Percentiles rank a stretch among this genome's conserved stretches.
These are phyloP conservation scores for Tardiomyces digboiensis DNA, from an alignment of 1,139 yeast genomes.

Conservation along the genomic window DNA sequence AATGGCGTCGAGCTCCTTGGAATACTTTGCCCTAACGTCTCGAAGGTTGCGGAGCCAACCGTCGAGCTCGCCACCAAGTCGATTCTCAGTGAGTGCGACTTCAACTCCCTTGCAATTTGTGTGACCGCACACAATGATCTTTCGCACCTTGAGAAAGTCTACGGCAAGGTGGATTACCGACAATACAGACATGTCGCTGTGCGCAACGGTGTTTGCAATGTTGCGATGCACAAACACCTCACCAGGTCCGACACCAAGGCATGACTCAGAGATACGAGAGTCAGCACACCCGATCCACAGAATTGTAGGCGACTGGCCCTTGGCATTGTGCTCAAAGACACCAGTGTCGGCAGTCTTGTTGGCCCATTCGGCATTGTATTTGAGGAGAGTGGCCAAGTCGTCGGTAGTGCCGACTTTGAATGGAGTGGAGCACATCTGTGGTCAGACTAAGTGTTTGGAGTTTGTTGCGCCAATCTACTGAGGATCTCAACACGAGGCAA, in stretches of 20 bases:
- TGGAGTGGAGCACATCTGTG: constrained; percentile 2
- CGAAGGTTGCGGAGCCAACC: constrained; percentile 71
- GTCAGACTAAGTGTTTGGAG: background rate
- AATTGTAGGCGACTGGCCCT: constrained; percentile 90
- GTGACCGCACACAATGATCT: constrained; percentile 92
- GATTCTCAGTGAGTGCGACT: constrained; percentile 67
- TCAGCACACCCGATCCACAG: constrained; percentile 96
- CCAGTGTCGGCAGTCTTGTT: constrained; percentile 44
- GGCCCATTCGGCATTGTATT: constrained; percentile 62
- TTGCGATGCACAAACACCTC: constrained; percentile 92
- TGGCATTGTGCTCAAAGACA: constrained; percentile 58
- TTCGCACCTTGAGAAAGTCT: constrained; percentile 73
- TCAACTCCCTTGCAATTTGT: constrained; percentile 96
- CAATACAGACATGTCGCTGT: constrained; percentile 66
- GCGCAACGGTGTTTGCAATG: constrained; percentile 72
- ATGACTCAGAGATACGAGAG: constrained; percentile 78
- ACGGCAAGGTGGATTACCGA: constrained; percentile 89
- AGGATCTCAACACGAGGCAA: background rate
- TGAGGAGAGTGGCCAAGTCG: constrained; percentile 47
- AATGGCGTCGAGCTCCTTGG: constrained; percentile 29
- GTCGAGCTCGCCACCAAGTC: constrained; percentile 67
- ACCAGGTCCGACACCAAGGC: constrained; percentile 75
- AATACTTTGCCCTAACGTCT: constrained; percentile 54
- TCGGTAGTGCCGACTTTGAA: constrained; percentile 23
- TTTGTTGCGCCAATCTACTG: background rate